Evolutionary conservation across 371 early-diverging fungal species (phyloP).

Genomic region (Chytridiales sp.): DNA sequence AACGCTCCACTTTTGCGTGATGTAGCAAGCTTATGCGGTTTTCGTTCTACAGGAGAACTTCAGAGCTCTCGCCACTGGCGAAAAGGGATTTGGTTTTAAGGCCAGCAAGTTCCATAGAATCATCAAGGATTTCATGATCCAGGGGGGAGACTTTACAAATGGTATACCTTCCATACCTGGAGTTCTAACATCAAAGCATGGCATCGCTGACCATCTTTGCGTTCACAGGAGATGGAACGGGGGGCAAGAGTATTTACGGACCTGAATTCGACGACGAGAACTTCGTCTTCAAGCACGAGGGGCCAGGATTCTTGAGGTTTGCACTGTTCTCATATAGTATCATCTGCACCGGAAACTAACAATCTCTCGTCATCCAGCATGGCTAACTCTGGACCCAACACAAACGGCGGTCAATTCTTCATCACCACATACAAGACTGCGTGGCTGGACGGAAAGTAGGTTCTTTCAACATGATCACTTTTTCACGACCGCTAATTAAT

Average conservation of each 20-base stretch:
- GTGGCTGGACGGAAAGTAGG: constrained; percentile 74
- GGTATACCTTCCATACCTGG: too few species aligned
- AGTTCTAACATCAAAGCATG: not conserved
- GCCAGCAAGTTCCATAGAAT: constrained; percentile 83
- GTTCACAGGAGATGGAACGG: constrained; percentile 65
- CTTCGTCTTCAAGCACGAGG: constrained; percentile 56
- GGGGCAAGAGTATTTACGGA: constrained; percentile 83
- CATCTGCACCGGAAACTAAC: not conserved
- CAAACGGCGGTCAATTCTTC: constrained; percentile 99
- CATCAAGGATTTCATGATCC: constrained; percentile 75
- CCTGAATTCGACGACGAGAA: constrained; percentile 64
- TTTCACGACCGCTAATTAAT: not conserved
- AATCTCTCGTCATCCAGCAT: constrained; percentile 19
- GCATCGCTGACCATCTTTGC: not conserved
- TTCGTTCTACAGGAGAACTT: constrained; percentile 73
- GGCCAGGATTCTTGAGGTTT: constrained; percentile 54
- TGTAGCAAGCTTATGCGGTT: constrained; percentile 10
- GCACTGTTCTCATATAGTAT: not conserved
- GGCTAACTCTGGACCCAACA: constrained; percentile 53
- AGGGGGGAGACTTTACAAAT: constrained; percentile 57
- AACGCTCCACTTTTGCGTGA: constrained; percentile 62
- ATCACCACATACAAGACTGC: constrained; percentile 46
- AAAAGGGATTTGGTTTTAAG: constrained; percentile 79
- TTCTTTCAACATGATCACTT: constrained; percentile 71
- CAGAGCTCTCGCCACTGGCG: constrained; percentile 69